Conservation (phyloP, 805 yeast species). For the Tetrapisispora namnaoensis region DNA sequence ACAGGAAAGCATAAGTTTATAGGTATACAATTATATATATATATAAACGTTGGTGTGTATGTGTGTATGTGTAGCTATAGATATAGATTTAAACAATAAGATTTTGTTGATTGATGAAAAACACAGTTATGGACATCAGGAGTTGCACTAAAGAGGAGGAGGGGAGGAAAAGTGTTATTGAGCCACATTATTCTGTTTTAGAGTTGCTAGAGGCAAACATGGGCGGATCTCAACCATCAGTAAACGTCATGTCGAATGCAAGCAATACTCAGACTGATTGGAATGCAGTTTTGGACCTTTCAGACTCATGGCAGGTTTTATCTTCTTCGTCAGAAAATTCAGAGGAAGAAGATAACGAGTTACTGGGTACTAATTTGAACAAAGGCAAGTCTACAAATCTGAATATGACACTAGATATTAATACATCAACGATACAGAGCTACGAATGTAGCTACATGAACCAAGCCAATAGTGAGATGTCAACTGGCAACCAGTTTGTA, state of each 20-base stretch:
- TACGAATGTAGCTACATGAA: background rate
- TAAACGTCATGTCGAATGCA: background rate
- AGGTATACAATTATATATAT: too few relatives aligned
- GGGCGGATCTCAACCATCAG: background rate
- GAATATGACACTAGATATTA: background rate
- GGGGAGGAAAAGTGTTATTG: slow-evolving; percentile 13
- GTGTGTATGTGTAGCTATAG: too few relatives aligned
- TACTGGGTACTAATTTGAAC: background rate
- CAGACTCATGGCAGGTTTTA: slow-evolving; percentile 27
- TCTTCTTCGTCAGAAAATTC: slow-evolving; percentile 26
- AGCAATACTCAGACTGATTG: background rate
- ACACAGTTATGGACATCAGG: background rate
- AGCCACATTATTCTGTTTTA: slow-evolving; percentile 26
- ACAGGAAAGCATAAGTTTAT: too few relatives aligned
- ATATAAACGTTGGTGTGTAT: too few relatives aligned
- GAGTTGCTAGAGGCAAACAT: slow-evolving; percentile 14
- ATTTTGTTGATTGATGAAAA: background rate
- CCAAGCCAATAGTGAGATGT: background rate
- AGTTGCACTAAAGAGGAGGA: background rate
- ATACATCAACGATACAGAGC: slow-evolving; percentile 12
- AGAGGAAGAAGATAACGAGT: slow-evolving; percentile 18
- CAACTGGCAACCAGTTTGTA: slow-evolving; percentile 18
- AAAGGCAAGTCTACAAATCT: background rate
- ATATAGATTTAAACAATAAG: too few relatives aligned
- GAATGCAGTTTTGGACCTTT: slow-evolving; percentile 10